Evolutionary conservation across 2,329 filamentous ascomycete species (phyloP).

Genomic region (Calonectria crousiana): DNA sequence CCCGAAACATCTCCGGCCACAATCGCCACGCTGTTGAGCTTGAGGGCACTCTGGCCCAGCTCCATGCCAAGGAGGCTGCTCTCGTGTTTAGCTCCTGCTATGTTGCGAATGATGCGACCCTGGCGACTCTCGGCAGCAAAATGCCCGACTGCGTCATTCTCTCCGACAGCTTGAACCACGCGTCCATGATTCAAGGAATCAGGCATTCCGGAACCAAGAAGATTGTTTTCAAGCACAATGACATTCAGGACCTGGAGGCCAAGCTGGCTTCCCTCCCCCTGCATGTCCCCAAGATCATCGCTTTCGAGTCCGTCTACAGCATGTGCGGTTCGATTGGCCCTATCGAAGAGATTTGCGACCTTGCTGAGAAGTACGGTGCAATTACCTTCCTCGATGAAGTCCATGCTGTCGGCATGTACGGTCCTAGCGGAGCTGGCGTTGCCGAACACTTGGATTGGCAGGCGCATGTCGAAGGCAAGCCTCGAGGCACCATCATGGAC

Average conservation of each 20-base stretch:
- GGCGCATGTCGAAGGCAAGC: conserved; percentile 79
- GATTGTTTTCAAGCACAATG: conserved; percentile 99
- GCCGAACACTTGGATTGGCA: conserved; percentile 98
- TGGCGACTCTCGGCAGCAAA: conserved; percentile 97
- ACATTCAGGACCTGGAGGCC: conserved; percentile 89
- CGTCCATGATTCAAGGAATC: conserved; percentile 99
- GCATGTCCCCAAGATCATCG: conserved; percentile 95
- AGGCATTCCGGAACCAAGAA: conserved; percentile 97
- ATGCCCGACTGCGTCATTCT: conserved; percentile 96
- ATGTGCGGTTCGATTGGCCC: conserved; percentile 99
- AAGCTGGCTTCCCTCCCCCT: conserved; percentile 91
- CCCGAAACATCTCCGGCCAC: conserved; percentile 97
- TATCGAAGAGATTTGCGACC: conserved; percentile 94
- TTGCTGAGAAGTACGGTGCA: conserved; percentile 97
- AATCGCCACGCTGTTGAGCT: conserved; percentile 92
- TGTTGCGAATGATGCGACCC: conserved; percentile 96
- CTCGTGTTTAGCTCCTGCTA: conserved; percentile 98
- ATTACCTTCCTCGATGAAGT: conserved; percentile 99
- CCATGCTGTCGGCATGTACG: conserved; percentile 99
- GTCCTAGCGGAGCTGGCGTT: conserved; percentile 93
- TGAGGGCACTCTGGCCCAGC: conserved; percentile 83
- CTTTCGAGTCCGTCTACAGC: conserved; percentile 98
- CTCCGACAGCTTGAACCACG: conserved; percentile 97
- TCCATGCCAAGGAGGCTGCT: conserved; percentile 92
- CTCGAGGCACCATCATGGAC: conserved; percentile 90